A percentile compares a stretch with the other conserved stretches of the same genome.
These are phyloP conservation scores for Termitomyces sp. DNA, from an alignment of 768 basidiomycete species.

Conservation along the genomic window DNA sequence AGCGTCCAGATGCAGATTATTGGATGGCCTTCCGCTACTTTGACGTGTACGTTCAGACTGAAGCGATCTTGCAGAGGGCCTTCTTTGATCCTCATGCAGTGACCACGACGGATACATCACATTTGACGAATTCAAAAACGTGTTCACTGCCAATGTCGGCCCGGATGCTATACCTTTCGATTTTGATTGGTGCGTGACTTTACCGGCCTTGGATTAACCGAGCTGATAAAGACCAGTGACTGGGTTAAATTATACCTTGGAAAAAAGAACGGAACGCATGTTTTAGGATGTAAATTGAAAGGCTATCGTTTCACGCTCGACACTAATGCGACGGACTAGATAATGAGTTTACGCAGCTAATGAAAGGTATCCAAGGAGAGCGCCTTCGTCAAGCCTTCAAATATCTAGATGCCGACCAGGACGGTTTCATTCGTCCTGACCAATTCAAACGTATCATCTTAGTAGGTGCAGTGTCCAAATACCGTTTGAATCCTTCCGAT, in stretches of 20 bases:
- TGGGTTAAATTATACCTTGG: constrained; percentile 98
- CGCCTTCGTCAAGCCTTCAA: constrained; percentile 94
- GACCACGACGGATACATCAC: constrained; percentile 91
- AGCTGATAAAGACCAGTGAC: constrained; percentile 42
- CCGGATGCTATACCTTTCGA: constrained; percentile 87
- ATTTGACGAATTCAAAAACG: constrained; percentile 92
- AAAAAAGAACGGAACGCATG: constrained; percentile 85
- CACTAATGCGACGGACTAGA: constrained; percentile 36
- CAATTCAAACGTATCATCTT: constrained; percentile 95
- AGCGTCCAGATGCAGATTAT: constrained; percentile 95
- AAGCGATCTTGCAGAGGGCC: neutral
- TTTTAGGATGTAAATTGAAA: constrained; percentile 74
- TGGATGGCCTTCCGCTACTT: constrained; percentile 97
- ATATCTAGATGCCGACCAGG: constrained; percentile 82
- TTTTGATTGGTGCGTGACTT: constrained; percentile 70
- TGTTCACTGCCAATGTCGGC: constrained; percentile 76
- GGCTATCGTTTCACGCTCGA: neutral
- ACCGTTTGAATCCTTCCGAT: neutral
- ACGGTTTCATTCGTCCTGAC: constrained; percentile 90
- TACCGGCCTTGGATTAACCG: neutral
- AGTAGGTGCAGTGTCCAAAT: constrained; percentile 38
- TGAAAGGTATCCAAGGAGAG: constrained; percentile 98
- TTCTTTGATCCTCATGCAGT: constrained; percentile 30
- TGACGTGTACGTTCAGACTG: constrained; percentile 62
- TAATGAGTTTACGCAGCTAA: constrained; percentile 96